Conservation (phyloP, 2,329 filamentous ascomycete genomes). For the Penicillium sclerotiorum region DNA sequence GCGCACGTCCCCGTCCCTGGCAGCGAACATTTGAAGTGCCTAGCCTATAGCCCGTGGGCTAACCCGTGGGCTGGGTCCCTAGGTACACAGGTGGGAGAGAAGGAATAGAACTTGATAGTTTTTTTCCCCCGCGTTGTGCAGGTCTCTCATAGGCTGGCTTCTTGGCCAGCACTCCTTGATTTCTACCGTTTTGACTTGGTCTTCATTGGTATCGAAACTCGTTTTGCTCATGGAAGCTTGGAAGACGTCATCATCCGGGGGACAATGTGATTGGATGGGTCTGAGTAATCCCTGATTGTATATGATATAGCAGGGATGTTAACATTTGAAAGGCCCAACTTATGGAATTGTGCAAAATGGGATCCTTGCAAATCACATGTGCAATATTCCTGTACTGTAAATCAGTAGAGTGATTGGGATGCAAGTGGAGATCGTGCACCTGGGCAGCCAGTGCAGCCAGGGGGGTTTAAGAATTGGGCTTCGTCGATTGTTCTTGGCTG, state of each 20-base stretch:
- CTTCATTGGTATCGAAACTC: background rate
- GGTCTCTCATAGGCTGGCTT: conserved; percentile 11
- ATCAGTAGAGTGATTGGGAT: background rate
- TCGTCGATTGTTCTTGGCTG: conserved; percentile 26
- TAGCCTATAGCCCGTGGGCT: no score
- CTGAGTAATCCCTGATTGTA: background rate
- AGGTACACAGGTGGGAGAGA: no score
- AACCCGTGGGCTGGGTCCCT: no score
- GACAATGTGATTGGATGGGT: conserved; percentile 8
- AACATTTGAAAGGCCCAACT: background rate
- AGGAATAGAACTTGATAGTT: no score
- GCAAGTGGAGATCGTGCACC: conserved; percentile 8
- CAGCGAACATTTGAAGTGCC: no score
- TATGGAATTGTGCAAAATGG: no score
- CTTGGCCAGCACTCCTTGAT: background rate
- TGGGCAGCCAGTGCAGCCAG: conserved; percentile 3
- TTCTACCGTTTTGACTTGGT: background rate
- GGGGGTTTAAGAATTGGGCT: conserved; percentile 9
- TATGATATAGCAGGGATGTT: background rate
- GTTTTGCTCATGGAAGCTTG: conserved; percentile 1
- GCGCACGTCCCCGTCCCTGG: conserved; percentile 26
- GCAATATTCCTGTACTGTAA: no score
- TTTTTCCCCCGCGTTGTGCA: conserved; percentile 7
- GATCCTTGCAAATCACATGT: no score
- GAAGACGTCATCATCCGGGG: conserved; percentile 21